Conservation (phyloP, 2,329 filamentous ascomycete genomes). For the Ophiostoma tasmaniense region DNA sequence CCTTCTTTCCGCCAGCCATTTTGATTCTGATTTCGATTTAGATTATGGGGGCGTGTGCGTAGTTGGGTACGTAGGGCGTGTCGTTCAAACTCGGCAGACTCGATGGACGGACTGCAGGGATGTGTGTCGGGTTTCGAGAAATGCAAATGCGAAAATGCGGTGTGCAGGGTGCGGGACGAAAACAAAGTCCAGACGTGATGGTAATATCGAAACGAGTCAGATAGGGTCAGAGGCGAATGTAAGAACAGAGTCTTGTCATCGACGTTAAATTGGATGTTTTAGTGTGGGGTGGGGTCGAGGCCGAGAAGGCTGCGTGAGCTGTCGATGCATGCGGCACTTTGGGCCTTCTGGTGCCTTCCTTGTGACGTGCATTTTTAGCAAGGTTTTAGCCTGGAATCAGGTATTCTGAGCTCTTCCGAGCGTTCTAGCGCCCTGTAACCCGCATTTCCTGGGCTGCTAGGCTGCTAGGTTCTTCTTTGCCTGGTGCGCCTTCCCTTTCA, state of each 20-base stretch:
- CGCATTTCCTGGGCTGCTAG: not conserved
- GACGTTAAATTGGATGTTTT: not conserved
- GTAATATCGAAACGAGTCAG: not conserved
- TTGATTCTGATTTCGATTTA: not conserved
- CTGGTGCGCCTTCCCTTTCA: not conserved
- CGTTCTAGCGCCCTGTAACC: not conserved
- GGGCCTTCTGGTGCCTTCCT: not conserved
- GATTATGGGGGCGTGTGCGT: not conserved
- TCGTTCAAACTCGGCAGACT: not conserved
- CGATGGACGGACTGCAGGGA: not conserved
- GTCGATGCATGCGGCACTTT: not conserved
- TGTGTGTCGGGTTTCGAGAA: not conserved
- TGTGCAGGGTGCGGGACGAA: not conserved
- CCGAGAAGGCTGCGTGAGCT: not conserved
- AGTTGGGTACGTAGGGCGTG: not conserved
- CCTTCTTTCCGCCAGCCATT: slow-evolving; percentile 56
- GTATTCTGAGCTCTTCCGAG: not conserved
- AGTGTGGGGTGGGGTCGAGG: not conserved
- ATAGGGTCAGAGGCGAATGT: not conserved
- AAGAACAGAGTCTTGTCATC: not conserved
- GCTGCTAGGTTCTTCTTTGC: not conserved
- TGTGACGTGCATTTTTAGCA: not conserved
- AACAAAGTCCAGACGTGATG: not conserved
- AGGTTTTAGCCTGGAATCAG: not conserved
- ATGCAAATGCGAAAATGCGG: not conserved